phyloP scores from a whole-genome alignment of 2,329 filamentous ascomycete species.

The Aspergillus sp. region DNA sequence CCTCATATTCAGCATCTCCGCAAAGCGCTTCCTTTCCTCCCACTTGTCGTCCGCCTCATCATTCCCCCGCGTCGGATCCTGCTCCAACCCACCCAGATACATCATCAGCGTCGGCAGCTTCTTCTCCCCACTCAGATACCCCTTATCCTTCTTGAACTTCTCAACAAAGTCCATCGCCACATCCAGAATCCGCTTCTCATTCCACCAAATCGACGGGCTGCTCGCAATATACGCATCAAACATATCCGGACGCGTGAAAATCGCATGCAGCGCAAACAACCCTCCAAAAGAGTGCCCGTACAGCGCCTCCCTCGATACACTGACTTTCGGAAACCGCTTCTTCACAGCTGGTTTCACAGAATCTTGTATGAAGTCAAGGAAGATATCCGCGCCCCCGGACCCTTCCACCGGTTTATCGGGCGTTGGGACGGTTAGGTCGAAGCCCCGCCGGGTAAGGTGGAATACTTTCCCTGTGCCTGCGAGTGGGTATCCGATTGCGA shows the following conservation, averaged over 20 bases:
- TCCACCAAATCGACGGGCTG: slow-evolving; percentile 53
- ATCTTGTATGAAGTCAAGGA: slow-evolving; percentile 8
- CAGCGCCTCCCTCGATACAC: slow-evolving; percentile 42
- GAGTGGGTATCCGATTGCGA: slow-evolving; percentile 23
- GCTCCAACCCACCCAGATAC: slow-evolving; percentile 33
- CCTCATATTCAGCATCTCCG: slow-evolving; percentile 23
- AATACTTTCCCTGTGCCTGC: slow-evolving; percentile 8
- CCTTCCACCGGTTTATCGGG: neutral
- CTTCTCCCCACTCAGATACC: neutral
- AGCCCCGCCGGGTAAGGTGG: neutral
- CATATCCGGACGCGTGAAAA: slow-evolving; percentile 42
- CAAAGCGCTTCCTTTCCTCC: slow-evolving; percentile 20
- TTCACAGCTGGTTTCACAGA: neutral
- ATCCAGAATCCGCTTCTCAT: slow-evolving; percentile 41
- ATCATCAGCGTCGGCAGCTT: slow-evolving; percentile 26
- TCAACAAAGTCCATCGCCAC: slow-evolving; percentile 31
- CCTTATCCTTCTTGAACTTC: neutral
- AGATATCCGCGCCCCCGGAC: slow-evolving; percentile 5
- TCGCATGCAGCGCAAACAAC: slow-evolving; percentile 48
- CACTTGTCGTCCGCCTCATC: slow-evolving; percentile 36
- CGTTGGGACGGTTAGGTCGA: slow-evolving; percentile 6
- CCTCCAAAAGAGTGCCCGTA: slow-evolving; percentile 54
- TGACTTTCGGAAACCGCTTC: neutral
- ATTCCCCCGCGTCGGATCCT: slow-evolving; percentile 27
- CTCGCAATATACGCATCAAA: slow-evolving; percentile 50